A percentile compares a stretch with the other conserved stretches of the same genome.
Evolutionary conservation across 2,329 filamentous ascomycete species (phyloP).

Genomic region (Immersiporthe knoxdaviesiana): DNA sequence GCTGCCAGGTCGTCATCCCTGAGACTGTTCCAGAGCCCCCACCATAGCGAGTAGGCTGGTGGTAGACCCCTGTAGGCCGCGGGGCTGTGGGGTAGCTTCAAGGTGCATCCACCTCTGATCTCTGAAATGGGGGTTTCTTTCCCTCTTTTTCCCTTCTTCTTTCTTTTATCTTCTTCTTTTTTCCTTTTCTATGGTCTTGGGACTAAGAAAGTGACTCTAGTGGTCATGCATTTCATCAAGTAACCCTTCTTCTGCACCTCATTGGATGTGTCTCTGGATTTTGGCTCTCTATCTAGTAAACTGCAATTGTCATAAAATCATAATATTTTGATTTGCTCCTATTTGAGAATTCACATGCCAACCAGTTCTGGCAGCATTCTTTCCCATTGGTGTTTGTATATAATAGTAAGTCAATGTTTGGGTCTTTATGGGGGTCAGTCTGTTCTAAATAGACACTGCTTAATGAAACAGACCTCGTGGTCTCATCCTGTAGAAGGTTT

Average conservation of each 20-base stretch:
- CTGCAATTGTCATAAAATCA: neutral
- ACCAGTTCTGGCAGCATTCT: neutral
- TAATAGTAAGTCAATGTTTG: neutral
- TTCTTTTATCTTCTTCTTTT: too few species aligned
- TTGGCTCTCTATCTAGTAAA: neutral
- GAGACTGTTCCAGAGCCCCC: constrained; percentile 9
- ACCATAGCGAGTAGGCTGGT: neutral
- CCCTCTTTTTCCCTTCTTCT: too few species aligned
- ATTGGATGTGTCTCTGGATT: neutral
- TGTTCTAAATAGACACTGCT: neutral
- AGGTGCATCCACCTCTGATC: neutral
- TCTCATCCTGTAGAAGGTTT: neutral
- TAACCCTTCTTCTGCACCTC: neutral
- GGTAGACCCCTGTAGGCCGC: constrained; percentile 17
- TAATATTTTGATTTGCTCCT: neutral
- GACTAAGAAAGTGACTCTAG: neutral
- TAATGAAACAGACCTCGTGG: neutral
- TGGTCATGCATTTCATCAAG: neutral
- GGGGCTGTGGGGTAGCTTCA: constrained; percentile 23
- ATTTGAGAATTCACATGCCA: neutral
- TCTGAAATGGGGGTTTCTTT: neutral
- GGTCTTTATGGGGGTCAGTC: neutral
- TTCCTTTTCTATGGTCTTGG: neutral
- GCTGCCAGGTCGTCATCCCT: constrained; percentile 19
- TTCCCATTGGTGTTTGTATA: neutral